Evolutionary conservation across 345 rosid genomes (phyloP).

Genomic region (Murraya koenigii): DNA sequence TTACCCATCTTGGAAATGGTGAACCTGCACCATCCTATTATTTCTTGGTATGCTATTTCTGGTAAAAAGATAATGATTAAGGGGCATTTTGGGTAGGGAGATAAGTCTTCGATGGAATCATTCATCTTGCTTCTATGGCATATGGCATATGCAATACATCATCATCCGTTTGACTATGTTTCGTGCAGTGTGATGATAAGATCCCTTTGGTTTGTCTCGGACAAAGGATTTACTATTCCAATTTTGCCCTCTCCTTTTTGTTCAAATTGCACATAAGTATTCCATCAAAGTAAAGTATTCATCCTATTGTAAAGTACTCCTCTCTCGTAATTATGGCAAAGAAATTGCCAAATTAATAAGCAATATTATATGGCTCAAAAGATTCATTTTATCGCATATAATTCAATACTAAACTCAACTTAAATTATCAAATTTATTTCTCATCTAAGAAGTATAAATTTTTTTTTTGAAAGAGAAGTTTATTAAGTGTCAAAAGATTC

Average conservation of each 20-base stretch:
- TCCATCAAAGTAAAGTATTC: too few species aligned
- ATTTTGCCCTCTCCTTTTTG: conserved; percentile 1
- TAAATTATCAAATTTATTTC: too few species aligned
- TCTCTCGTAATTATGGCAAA: conserved; percentile 2
- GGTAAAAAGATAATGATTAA: conserved; percentile 22
- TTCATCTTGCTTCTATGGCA: neutral
- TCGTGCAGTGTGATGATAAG: conserved; percentile 20
- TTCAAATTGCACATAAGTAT: neutral
- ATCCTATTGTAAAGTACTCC: neutral
- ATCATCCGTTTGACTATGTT: conserved; percentile 12
- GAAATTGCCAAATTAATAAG: too few species aligned
- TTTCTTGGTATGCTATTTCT: conserved; percentile 3
- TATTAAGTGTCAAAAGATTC: neutral
- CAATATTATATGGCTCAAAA: neutral
- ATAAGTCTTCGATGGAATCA: neutral
- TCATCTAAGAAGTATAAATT: too few species aligned
- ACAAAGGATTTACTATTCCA: neutral
- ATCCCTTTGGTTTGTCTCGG: conserved; percentile 6
- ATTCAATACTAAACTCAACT: neutral
- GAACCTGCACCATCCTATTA: conserved; percentile 17
- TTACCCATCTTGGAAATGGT: neutral
- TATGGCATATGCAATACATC: neutral
- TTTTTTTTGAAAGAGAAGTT: too few species aligned
- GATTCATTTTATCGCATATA: neutral
- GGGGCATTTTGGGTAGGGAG: conserved; percentile 24